Base-by-base conservation (phyloP, 116 monocot species). In the Thalassia testudinum region DNA sequence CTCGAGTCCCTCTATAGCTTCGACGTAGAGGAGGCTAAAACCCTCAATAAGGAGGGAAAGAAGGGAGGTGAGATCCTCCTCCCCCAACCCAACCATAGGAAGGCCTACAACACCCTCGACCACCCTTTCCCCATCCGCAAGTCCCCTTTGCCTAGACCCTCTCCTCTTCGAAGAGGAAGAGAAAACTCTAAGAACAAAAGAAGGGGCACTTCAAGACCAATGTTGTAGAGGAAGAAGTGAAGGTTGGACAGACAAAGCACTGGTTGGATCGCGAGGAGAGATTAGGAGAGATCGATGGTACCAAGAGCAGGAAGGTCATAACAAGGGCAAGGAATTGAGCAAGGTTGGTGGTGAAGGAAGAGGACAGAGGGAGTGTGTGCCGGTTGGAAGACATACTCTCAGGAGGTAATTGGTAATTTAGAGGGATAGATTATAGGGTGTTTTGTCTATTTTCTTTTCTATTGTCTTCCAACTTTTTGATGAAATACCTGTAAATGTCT, bases 1-100 rank as follows among this genome's bases (percentile, higher is more conserved):
- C 88, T 97, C 27, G 89, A 97, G 54, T 88, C 89, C 51, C 78
- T 97, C 37, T 97, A 97, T 63, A 89, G 97, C 60, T 85, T 97
- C 72, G 77, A 88, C 26, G 72, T 97, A 27, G 97, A 76, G 24
- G 85, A 89, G 63, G 85, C 88, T 21, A 81, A 77, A 17, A 97
- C 97, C 26, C 72, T 97, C 18, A 97, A 97, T 72, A 85, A 81
- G 88, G 97, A 95, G 61, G 95, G 95, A 21, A 95, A 95, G 88
- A 70, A 74, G 45, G 74, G 81, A 6, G 88, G 88, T 8, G 67
- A 67, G 16, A 76, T 67, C 69, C 78, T 88, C 53, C 65, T 81
- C 42, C 77, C 88, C 54, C 77, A 79, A 60, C 95, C 95, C 42
- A 88, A 95, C 72, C 88, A 85, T 75, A 95, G 88, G 79, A 95